Conservation (phyloP, 768 basidiomycete genomes). For the Dendrothele bispora region DNA sequence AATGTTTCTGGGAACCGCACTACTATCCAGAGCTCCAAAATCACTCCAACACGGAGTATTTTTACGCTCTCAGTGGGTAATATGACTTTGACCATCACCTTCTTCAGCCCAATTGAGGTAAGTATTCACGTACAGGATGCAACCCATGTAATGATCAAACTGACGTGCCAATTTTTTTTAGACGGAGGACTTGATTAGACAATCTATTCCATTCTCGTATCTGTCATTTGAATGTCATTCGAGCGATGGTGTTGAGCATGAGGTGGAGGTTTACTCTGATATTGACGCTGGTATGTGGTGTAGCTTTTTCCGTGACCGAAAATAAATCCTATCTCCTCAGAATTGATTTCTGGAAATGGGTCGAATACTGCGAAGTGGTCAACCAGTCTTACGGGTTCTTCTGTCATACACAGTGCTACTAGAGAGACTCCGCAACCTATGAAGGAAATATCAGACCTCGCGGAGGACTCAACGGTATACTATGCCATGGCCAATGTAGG, state of each 20-base stretch:
- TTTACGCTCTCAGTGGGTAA: constrained; percentile 52
- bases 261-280: constrained; percentile 28
- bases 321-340: background rate
- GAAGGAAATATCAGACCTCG: constrained; percentile 9
- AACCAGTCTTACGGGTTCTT: constrained; percentile 4
- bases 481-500: constrained; percentile 4
- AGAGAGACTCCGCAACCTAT: constrained; percentile 6
- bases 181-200: constrained; percentile 18
- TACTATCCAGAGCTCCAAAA: constrained; percentile 6
- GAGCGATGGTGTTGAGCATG: constrained; percentile 22
- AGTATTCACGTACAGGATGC: background rate
- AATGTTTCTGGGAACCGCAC: background rate
- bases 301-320: background rate
- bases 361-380: constrained; percentile 4
- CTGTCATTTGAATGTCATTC: constrained; percentile 19
- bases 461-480: constrained; percentile 13
- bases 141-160: too few species aligned
- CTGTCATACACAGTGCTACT: constrained; percentile 8
- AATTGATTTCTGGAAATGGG: constrained; percentile 8
- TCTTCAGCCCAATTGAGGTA: constrained; percentile 40
- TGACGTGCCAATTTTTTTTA: background rate
- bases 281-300: constrained; percentile 25
- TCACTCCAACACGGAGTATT: constrained; percentile 20
- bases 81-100: constrained; percentile 48
- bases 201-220: constrained; percentile 33